Conservation (phyloP, 1,284 basidiomycete genomes). For the Gymnopus androsaceus region DNA sequence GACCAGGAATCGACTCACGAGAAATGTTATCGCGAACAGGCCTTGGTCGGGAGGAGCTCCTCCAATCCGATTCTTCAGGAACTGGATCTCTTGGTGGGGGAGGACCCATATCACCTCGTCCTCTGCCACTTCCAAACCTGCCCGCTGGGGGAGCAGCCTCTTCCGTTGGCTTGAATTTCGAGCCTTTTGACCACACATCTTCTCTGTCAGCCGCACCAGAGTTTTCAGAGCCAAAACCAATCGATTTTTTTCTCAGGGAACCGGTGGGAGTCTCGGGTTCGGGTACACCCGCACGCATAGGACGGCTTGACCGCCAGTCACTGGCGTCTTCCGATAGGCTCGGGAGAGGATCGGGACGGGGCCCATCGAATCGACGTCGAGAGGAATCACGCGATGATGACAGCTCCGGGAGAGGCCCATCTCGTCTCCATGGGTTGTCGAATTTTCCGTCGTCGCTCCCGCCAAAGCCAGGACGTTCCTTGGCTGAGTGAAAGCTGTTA, state of each 20-base stretch:
- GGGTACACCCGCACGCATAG: conserved; percentile 36
- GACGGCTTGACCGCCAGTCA: conserved; percentile 73
- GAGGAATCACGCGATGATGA: conserved; percentile 56
- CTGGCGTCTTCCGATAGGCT: conserved; percentile 56
- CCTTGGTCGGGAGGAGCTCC: conserved; percentile 44
- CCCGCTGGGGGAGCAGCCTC: conserved; percentile 40
- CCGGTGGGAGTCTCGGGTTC: conserved; percentile 48
- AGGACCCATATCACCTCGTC: conserved; percentile 56
- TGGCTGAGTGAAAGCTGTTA: conserved; percentile 49
- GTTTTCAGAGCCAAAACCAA: conserved; percentile 56
- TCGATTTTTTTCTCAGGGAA: conserved; percentile 51
- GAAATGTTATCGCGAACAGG: conserved; percentile 54
- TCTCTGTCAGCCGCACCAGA: conserved; percentile 71
- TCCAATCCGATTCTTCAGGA: conserved; percentile 65
- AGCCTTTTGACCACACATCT: conserved; percentile 71
- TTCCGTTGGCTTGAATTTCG: conserved; percentile 64
- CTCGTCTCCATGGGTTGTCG: conserved; percentile 82
- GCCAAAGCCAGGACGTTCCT: conserved; percentile 63
- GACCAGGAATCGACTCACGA: conserved; percentile 45
- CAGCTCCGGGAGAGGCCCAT: conserved; percentile 80
- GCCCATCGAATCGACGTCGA: conserved; percentile 64
- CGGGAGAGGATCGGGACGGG: conserved; percentile 40
- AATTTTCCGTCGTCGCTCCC: conserved; percentile 72
- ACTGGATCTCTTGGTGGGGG: conserved; percentile 42
- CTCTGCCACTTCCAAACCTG: conserved; percentile 52